Evolutionary conservation across 306 rosid species (phyloP), one percentile per base, ranked within the genome.

Genomic region (Cicer cuneatum): DNA sequence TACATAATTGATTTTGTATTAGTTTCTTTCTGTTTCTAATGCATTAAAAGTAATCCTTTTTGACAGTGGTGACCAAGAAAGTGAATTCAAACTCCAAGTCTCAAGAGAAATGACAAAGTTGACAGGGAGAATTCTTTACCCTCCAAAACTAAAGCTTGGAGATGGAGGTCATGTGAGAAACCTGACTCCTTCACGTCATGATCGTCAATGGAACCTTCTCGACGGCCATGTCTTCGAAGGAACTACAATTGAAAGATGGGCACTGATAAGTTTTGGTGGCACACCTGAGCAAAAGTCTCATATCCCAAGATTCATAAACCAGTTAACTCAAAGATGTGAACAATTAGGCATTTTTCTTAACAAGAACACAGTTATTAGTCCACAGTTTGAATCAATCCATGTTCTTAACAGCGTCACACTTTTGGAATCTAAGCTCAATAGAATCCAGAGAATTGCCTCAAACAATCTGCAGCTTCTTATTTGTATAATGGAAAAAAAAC

Each of bases 81-180:
- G 71, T 70, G 99, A 95, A 72, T 95, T 95, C 90, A 85, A 84
- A 52, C 92, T 95, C 73, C 82, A 89, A 16, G 90, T 95, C 15
- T 95, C 98, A 1, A 83, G 86, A 61, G 99, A 90, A 76, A 95
- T 95, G 99, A 95, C 98, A 5, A 73, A 71, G 77, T 81, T 95
- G 76, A 86, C 79, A 7, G 99, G 99, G 16, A 83, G 99, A 84
- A 85, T 95, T 78, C 97, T 95, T 72, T 91, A 82, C 78, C 99
- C 99, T 76, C 99, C 99, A 4, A 92, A 90, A 79, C 89, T 95
- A 49, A 95, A 89, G 85, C 97, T 95, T 63, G 99, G 99, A 12
- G 89, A 92, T 6, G 92, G 97, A 57, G 99, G 99, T 57, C 93
- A 86, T 65, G 83, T 89, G 47, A 85, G 90, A 42, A 92, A 92